Conservation (phyloP, 352 stramenopile genomes). For the Pythium catenulatum region DNA sequence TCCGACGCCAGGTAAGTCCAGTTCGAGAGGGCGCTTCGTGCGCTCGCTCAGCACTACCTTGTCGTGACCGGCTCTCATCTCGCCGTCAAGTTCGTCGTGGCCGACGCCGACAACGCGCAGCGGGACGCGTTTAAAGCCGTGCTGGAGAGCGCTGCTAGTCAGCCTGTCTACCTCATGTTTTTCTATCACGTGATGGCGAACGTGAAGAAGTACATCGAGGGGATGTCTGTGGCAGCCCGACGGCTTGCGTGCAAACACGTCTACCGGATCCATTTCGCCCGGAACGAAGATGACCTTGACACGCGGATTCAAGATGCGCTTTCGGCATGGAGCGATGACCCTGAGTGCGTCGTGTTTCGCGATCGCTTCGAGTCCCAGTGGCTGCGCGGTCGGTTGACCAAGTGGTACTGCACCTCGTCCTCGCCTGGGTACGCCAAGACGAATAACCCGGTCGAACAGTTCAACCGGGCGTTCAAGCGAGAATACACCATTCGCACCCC, state of each 20-base stretch:
- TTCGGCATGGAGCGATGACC: neutral
- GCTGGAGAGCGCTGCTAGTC: neutral
- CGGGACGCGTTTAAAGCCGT: constrained; percentile 36
- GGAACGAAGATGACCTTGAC: neutral
- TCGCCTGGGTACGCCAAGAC: constrained; percentile 41
- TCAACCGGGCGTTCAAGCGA: constrained; percentile 54
- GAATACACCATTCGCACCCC: constrained; percentile 41
- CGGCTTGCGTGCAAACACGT: neutral
- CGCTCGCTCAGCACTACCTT: neutral
- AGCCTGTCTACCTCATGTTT: constrained; percentile 38
- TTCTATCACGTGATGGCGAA: constrained; percentile 59
- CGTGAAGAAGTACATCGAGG: neutral
- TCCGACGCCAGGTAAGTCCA: constrained; percentile 29
- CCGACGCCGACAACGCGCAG: constrained; percentile 52
- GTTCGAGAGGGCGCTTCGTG: neutral
- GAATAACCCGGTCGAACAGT: constrained; percentile 59
- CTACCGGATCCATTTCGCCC: constrained; percentile 40
- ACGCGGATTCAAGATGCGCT: neutral
- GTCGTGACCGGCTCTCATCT: neutral
- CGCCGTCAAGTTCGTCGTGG: constrained; percentile 34
- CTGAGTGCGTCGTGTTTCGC: neutral
- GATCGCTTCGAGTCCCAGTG: neutral
- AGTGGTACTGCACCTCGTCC: constrained; percentile 39
- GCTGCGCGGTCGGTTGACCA: neutral
- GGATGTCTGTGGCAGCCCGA: neutral